These are phyloP conservation scores for Penicillium diatomitis DNA, from an alignment of 495 filamentous ascomycete species.

Conservation along the genomic window DNA sequence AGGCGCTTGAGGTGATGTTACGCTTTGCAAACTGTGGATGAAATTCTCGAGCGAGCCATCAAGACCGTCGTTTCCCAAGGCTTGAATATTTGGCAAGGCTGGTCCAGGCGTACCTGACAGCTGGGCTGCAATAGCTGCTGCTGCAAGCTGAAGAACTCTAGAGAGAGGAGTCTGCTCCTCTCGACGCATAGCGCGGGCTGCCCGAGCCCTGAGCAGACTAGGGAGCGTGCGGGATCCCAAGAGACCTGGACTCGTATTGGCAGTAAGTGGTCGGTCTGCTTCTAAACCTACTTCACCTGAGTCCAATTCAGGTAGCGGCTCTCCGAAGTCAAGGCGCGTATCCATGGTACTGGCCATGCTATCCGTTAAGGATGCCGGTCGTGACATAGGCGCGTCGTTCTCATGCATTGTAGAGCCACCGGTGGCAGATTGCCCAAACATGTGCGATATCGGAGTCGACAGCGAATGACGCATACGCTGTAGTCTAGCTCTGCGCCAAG, in stretches of 20 bases:
- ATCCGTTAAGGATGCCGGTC: conserved; percentile 3
- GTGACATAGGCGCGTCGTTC: background rate
- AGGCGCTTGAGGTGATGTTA: conserved; percentile 36
- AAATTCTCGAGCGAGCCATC: conserved; percentile 50
- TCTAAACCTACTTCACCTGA: conserved; percentile 29
- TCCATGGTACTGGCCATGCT: conserved; percentile 28
- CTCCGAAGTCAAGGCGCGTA: conserved; percentile 32
- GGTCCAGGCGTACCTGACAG: conserved; percentile 47
- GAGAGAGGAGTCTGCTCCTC: conserved; percentile 51
- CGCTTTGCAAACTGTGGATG: conserved; percentile 47
- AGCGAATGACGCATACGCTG: conserved; percentile 37
- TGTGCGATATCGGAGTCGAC: conserved; percentile 35
- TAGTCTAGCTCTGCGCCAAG: conserved; percentile 36
- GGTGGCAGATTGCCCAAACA: conserved; percentile 33
- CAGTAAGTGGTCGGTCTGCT: conserved; percentile 11
- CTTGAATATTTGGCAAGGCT: conserved; percentile 47
- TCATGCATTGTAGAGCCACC: conserved; percentile 10
- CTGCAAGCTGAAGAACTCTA: conserved; percentile 48
- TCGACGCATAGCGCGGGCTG: conserved; percentile 39
- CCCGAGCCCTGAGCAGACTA: conserved; percentile 37
- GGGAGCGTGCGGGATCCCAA: conserved; percentile 32
- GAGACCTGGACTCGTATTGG: conserved; percentile 15
- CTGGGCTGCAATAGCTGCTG: conserved; percentile 52
- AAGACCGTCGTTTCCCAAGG: conserved; percentile 46
- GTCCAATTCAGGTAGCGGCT: conserved; percentile 34